Evolutionary conservation across 2,329 filamentous ascomycete species (phyloP).

Genomic region (Endoconidiophora polonica): DNA sequence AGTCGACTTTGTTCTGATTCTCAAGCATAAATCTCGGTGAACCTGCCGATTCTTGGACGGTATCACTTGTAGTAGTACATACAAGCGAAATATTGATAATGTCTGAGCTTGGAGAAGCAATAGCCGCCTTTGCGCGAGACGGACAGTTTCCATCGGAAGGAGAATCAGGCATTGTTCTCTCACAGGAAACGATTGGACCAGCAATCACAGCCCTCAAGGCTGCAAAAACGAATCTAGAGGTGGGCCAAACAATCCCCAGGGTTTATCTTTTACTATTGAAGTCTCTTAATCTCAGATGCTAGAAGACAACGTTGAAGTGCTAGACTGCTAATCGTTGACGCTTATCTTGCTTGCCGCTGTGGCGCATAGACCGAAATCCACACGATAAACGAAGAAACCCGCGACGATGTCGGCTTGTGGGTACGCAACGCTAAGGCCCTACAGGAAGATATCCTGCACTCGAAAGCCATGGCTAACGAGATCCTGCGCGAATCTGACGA

Average conservation of each 20-base stretch:
- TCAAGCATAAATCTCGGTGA: neutral
- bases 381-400: conserved; percentile 57
- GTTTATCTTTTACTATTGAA: neutral
- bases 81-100: neutral
- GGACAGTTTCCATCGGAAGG: conserved; percentile 25
- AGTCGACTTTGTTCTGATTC: too few relatives aligned
- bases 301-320: too few relatives aligned
- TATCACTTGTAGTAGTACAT: neutral
- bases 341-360: neutral
- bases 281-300: neutral
- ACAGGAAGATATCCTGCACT: conserved; percentile 69
- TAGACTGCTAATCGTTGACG: neutral
- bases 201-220: conserved; percentile 24
- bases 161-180: conserved; percentile 21
- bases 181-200: conserved; percentile 23
- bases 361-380: conserved; percentile 49
- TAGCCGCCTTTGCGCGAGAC: conserved; percentile 25
- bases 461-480: conserved; percentile 60
- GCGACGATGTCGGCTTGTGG: conserved; percentile 71
- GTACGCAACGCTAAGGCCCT: conserved; percentile 68
- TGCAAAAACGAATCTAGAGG: conserved; percentile 25
- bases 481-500: conserved; percentile 65
- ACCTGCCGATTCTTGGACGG: too few relatives aligned
- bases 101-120: conserved; percentile 22
- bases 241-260: conserved; percentile 14